Evolutionary conservation across 139 green algal species (phyloP), one percentile per base, ranked within the genome.

Genomic region (Pseudopediastrum boryanum): DNA sequence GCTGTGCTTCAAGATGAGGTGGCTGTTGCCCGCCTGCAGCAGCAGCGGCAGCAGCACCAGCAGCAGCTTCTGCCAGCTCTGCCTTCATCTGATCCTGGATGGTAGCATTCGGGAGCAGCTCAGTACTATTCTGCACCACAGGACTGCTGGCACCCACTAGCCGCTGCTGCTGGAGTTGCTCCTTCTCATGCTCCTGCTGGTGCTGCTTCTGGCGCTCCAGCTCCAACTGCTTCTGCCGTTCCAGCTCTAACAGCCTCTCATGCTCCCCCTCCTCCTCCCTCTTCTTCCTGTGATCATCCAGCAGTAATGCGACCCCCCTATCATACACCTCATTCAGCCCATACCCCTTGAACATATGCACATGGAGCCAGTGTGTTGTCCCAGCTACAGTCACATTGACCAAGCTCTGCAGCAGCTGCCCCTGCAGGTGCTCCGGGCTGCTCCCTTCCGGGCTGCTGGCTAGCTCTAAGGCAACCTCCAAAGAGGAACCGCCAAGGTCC

Each of bases 251-350:
- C 5, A 44, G 42, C 31, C 3, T 12, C 59, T 56, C 61, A 54
- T 72, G 52, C 77, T 71, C 33, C 62, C 63, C 41, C 35, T 73
- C 23, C 29, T 62, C 7, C 4, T 52, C 9, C 51, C 12, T 8
- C 61, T 70, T 1, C 43, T 21, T 3, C 39, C 61, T 25, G 52
- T 61, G 35, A 36, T 68, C 4, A 36, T 64, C 2, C 31, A 94
- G 79, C 71, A 94, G 84, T 27, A 88, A 38, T 3, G 72, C 83
- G 3, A 96, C 87, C 0, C 82, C 88, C 36, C 84, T 70, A 67
- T 95, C 89, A 75, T 92, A 96, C 2, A 92, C 92, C 51, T 96
- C 92, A 66, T 96, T 94, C 21, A 96, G 79, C 6, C 92, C 92
- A 58, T 90, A 95, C 50, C 52, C 33, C 16, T 82, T 65, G 56